phyloP scores from a whole-genome alignment of 1,284 basidiomycete genomes.

The Ceratobasidium sp. region DNA sequence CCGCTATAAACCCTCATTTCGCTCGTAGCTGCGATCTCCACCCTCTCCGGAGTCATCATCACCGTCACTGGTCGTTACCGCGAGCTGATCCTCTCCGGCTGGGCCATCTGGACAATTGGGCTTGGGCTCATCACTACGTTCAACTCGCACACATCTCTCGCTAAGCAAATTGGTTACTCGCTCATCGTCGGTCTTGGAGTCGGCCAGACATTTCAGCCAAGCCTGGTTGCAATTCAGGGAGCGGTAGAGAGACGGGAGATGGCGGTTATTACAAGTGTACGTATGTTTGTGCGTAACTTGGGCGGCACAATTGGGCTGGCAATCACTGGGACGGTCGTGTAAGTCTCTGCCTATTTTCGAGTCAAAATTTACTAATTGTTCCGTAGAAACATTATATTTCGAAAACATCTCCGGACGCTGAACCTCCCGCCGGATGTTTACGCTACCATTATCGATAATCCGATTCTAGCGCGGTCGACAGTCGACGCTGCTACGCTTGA shows the following conservation, averaged over 20 bases:
- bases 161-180: slow-evolving; percentile 60
- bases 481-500: slow-evolving; percentile 41
- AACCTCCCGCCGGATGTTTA: slow-evolving; percentile 49
- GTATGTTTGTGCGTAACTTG: slow-evolving; percentile 58
- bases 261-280: slow-evolving; percentile 57
- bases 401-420: slow-evolving; percentile 41
- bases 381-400: neutral
- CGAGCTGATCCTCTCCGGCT: slow-evolving; percentile 60
- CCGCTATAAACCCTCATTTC: neutral
- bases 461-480: slow-evolving; percentile 50
- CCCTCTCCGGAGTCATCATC: slow-evolving; percentile 58
- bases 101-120: slow-evolving; percentile 61
- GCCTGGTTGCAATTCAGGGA: slow-evolving; percentile 57
- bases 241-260: slow-evolving; percentile 57
- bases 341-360: neutral
- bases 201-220: slow-evolving; percentile 53
- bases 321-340: slow-evolving; percentile 52
- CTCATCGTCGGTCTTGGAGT: slow-evolving; percentile 62
- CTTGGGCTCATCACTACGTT: slow-evolving; percentile 62
- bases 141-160: slow-evolving; percentile 55
- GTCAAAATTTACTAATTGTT: too few species aligned
- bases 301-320: slow-evolving; percentile 58
- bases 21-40: slow-evolving; percentile 50
- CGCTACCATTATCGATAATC: slow-evolving; percentile 42
- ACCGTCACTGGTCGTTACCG: slow-evolving; percentile 61